Evolutionary conservation across 2,329 filamentous ascomycete species (phyloP), one percentile per base, ranked within the genome.

Genomic region (Penicillium sp.): DNA sequence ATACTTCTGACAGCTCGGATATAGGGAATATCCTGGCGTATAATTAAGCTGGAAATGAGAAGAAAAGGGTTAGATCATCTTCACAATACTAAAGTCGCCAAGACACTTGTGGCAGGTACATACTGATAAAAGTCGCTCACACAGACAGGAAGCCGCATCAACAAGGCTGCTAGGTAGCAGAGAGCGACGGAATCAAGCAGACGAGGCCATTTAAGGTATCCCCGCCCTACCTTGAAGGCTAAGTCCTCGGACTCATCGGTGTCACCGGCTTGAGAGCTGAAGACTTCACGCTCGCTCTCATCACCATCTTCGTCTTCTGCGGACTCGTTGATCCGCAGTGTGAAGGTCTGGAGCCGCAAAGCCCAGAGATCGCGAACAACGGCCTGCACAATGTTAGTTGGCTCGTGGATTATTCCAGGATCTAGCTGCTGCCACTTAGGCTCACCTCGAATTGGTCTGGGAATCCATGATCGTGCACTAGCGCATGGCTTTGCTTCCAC

Each of bases 341-440:
- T 71, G 27, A 87, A 71, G 38, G 74, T 77, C 40, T 79, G 75
- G 29, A 89, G 73, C 42, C 88, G 80, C 41, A 96, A 71, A 42
- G 84, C 77, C 91, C 93, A 98, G 11, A 98, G 77, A 63, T 95
- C 89, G 48, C 83, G 81, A 4, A 94, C 82, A 8, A 95, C 75
- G 6, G 74, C 59, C 72, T 77, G 49, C 28, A 26, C 32, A 36
- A n/a, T 23, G 6, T 46, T 27, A 47, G 22, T 23, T 22, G 16
- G 14, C 6, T 18, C 18, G 7, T n/a, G 24, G 11, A 23, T 31
- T 4, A 4, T 14, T 9, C 8, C 18, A 22, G 24, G 20, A 3
- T 22, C 14, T 16, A 1, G 29, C 3, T 11, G 13, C 16, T 10
- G 34, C 9, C 13, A 11, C 6, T 26, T 11, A 26, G 14, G 46